Evolutionary conservation across 495 filamentous ascomycete genomes (phyloP), one percentile per base, ranked within the genome.

Genomic region (Xylaria bambusicola): DNA sequence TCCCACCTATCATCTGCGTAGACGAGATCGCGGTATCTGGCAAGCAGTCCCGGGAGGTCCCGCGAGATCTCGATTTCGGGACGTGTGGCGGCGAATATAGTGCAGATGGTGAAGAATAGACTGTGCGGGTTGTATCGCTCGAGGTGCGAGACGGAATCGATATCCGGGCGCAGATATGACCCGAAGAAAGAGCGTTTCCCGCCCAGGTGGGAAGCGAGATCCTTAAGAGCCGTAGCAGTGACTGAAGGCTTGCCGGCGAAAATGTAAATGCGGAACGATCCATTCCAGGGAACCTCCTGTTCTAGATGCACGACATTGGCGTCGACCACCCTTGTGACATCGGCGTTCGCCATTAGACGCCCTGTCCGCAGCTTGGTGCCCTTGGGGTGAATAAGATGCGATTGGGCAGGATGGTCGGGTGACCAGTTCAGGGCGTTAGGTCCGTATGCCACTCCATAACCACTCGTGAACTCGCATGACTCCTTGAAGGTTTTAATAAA

Each of bases 1-100:
- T 93, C 89, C 80, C 86, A 88, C 41, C 90, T 80, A 72, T 95
- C 89, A 63, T 96, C 92, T 5, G 91, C 88, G 66, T 95, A 96
- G 45, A 96, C 80, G 70, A 94, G 88, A 63, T 92, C 84, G 61
- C 86, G 78, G 75, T 96, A 96, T 53, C 89, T 78, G 2, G 83
- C 84, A 29, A 93, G 76, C 12, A 89, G 65, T 38, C 80, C 74
- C 23, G 91, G 92, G 24, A 93, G 78, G 63, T 85, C 73, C 18
- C 81, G 76, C 15, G 77, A 64, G 54, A 94, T 84, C 63, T 90
- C 87, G 55, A 94, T 77, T 29, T 80, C 71, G 46, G 81, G 76
- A 61, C 89, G 84, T 58, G 78, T 71, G 0, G 80, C 80, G 41
- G 87, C 84, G 65, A 93, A 88, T 64, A 93, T 80, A 50, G 87